Base-by-base conservation (phyloP, 2,329 filamentous ascomycete genomes). In the Aureobasidium namibiae region DNA sequence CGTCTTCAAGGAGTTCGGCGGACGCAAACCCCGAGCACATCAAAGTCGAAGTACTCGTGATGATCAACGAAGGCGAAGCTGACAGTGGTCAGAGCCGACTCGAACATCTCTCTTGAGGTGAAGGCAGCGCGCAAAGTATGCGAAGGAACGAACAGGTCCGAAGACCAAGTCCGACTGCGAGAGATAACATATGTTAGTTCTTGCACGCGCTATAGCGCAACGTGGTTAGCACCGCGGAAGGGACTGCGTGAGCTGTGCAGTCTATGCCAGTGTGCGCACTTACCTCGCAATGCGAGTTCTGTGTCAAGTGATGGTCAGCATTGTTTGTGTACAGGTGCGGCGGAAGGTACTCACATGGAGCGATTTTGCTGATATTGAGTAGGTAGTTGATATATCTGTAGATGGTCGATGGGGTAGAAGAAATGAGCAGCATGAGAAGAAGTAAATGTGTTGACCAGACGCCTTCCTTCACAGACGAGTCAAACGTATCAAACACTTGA, bases 71-170 rank as follows among this genome's bases (percentile, higher is more conserved):
- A 61, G 2, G n/a, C 18, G 18, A 61, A 41, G 3, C 21, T 18
- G 60, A 53, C 64, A 4, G 56, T 56, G 6, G 46, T 18, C 6
- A 64, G 53, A 44, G 56, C 52, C n/a, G 59, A 58, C 23, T 61
- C 41, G n/a, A 67, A 56, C 8, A 63, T 36, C 14, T 61, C 29
- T 21, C 61, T 39, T 9, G 66, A 62, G 9, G 34, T 13, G 3
- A 29, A 61, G n/a, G 74, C 69, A 26, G 73, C 67, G 21, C 64
- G 62, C n/a, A 76, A 61, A 56, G 5, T 10, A 31, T 31, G 29
- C 29, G 11, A 38, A n/a, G 2, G 34, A 16, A 38, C 11, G 14
- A 2, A n/a, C 29, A 6, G 29, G 10, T 31, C 5, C 2, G 34
- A 16, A 16, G 16, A 3, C 6, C 10, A 39, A 7, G 10, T 8